A percentile compares a stretch with the other conserved stretches of the same genome.
Evolutionary conservation across 306 rosid genomes (phyloP).

Genomic region (Comarum palustre): DNA sequence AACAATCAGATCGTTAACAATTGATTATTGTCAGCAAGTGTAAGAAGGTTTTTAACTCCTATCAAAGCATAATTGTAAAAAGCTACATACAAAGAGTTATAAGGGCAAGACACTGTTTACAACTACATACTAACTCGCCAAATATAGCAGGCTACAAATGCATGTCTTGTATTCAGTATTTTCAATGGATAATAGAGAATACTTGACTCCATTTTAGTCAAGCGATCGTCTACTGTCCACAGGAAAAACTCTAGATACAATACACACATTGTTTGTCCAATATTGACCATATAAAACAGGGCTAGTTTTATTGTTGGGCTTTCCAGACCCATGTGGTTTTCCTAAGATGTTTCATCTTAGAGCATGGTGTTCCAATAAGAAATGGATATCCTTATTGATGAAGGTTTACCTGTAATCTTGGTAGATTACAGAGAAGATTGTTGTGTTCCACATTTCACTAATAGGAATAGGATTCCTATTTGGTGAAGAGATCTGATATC

Average conservation of each 20-base stretch:
- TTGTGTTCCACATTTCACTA: no score
- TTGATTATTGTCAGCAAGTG: not conserved
- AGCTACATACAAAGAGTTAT: not conserved
- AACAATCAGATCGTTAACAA: conserved; percentile 3
- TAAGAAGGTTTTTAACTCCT: not conserved
- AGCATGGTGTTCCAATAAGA: no score
- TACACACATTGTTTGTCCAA: not conserved
- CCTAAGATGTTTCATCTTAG: no score
- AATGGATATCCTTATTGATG: no score
- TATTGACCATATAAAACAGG: not conserved
- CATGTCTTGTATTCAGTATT: not conserved
- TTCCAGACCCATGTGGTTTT: no score
- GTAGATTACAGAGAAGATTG: no score
- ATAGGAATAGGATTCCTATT: no score
- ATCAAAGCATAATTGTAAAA: not conserved
- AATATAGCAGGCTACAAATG: not conserved
- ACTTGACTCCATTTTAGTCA: not conserved
- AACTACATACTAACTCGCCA: not conserved
- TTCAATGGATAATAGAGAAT: not conserved
- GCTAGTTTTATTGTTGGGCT: not conserved
- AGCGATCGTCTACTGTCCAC: not conserved
- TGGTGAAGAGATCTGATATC: no score
- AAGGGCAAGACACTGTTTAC: not conserved
- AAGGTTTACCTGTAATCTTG: no score
- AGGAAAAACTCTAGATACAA: not conserved